Base-by-base conservation (phyloP, 192 early-diverging fungal species). In the Backusella westeae region DNA sequence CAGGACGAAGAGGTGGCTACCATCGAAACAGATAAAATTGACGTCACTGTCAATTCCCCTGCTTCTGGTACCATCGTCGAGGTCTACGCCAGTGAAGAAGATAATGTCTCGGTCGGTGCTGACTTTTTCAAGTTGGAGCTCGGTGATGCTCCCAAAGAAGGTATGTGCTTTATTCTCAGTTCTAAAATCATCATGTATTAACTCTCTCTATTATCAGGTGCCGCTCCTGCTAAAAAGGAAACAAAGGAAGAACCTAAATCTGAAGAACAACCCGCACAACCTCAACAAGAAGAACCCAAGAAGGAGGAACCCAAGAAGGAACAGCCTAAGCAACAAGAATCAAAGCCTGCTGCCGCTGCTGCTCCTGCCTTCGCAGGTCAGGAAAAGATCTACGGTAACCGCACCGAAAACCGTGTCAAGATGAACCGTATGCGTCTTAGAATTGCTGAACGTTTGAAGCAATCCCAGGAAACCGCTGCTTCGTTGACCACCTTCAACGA, bases 401-500 rank as follows among this genome's bases (percentile, higher is more conserved):
- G 85, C n/a, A 67, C 56, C 42, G 85, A 86, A 69, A 69, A 36
- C n/a, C 80, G 82, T 49, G 85, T 96, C 56, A 98, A 98, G 87
- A 99, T 99, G 98, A 96, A 90, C 89, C 93, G 97, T 75, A 99
- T 99, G 98, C 94, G 98, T 39, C 83, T 92, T 83, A 91, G 92
- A 71, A 99, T 99, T 71, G 89, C 98, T 59, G 92, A 94, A 85
- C 93, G 96, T 69, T 85, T 99, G 81, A 99, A 99, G 92, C 93
- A 96, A 83, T 95, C 97, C 68, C 98, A 99, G 86, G 92, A 96
- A 83, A 95, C 90, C 53, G 98, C 98, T 12, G 98, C 98, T 35
- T 93, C 96, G 56, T 89, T 99, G 77, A 99, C 98, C 32, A 99
- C 98, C 29, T 99, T 99, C 87, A 99, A 99, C 88, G 98, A 99